phyloP scores from a whole-genome alignment of 306 rosid species.

The Coriaria nepalensis region DNA sequence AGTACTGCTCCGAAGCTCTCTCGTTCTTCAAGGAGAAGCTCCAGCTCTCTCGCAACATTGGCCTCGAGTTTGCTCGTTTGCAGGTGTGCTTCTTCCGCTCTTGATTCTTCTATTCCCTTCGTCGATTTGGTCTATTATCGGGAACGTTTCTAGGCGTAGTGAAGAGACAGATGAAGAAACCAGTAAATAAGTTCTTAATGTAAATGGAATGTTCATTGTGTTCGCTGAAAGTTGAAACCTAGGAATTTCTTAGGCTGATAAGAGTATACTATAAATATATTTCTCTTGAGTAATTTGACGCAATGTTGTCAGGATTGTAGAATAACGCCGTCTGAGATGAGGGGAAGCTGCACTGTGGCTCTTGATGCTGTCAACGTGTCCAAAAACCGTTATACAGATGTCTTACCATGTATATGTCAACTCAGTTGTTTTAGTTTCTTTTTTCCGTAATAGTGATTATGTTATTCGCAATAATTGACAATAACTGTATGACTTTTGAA shows the following conservation, averaged over 20 bases:
- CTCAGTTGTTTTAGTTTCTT: not conserved
- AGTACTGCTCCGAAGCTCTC: conserved; percentile 52
- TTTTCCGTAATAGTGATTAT: too few relatives aligned
- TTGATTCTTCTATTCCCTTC: not conserved
- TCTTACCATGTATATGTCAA: conserved; percentile 52
- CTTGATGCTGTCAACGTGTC: conserved; percentile 41
- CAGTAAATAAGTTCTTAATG: too few relatives aligned
- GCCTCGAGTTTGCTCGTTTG: conserved; percentile 53
- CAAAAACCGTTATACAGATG: conserved; percentile 72
- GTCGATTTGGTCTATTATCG: conserved; percentile 4
- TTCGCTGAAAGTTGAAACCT: too few relatives aligned
- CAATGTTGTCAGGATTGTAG: conserved; percentile 64
- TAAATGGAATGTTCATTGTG: too few relatives aligned
- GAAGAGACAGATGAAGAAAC: too few relatives aligned
- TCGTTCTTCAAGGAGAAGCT: conserved; percentile 41
- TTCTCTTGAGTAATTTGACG: conserved; percentile 6
- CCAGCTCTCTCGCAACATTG: conserved; percentile 27
- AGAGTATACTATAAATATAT: too few relatives aligned
- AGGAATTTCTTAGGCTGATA: conserved; percentile 1
- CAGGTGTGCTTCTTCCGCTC: conserved; percentile 25
- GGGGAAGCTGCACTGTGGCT: conserved; percentile 48
- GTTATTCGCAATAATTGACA: too few relatives aligned
- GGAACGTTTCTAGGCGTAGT: too few relatives aligned
- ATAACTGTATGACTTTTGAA: too few relatives aligned
- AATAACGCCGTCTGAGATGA: conserved; percentile 49